Evolutionary conservation across 805 yeast genomes (phyloP), one percentile per base, ranked within the genome.

Genomic region (Barnettozyma wickerhamii): DNA sequence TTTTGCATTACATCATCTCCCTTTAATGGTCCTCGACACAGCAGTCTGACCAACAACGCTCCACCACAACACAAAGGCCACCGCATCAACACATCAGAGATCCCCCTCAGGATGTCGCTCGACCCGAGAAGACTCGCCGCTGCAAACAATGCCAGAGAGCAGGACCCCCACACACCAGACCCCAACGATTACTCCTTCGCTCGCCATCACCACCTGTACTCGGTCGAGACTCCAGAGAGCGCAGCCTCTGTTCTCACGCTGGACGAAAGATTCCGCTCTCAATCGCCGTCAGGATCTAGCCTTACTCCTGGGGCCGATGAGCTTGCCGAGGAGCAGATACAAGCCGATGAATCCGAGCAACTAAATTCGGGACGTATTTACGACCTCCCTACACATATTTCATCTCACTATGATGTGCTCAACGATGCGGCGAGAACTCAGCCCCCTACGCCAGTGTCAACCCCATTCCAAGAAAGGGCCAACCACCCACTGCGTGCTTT

Each of bases 401-500:
- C 56, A 13, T 42, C 48, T 29, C 56, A 53, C 27, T 44, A 47
- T 14, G 55, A 46, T 12, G 46, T 39, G 1, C 27, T 41, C 7
- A 13, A 30, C 18, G 42, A 41, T 13, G 14, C 32, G 5, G 18
- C 41, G 1, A 33, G 37, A 35, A 48, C 49, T 12, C 46, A 36
- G 14, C 58, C 60, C 15, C 40, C 56, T 7, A 51, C 60, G 0
- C 61, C 60, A 1, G 55, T 52, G 6, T 42, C 49, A 2, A 38
- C 48, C 2, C 52, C 58, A 1, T 56, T 34, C 41, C 40, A 50
- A 32, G 57, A 55, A 33, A 36, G 39, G 9, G 50, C 60, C 7
- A 37, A 46, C 9, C 59, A 56, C 24, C 56, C 56, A 23, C 29
- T 56, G 24, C 36, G 60, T 15, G 60, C 61, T 2, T 33, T 56